These are phyloP conservation scores for Mycena sp. DNA, from an alignment of 1,284 basidiomycete species.

Conservation along the genomic window DNA sequence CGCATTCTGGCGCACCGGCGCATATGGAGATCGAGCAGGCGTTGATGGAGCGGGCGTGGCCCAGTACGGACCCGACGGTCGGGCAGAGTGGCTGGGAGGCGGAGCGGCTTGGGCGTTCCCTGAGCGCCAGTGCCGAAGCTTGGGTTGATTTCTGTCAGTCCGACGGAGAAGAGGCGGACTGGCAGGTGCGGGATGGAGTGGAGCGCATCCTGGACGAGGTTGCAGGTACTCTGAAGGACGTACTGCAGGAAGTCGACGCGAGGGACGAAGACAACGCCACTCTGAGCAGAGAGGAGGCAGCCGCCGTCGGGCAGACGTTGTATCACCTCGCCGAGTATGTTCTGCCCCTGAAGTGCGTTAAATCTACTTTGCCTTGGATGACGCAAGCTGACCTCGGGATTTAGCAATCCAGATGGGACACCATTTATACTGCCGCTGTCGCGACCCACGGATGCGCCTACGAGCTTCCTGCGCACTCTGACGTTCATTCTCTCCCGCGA, in stretches of 20 bases:
- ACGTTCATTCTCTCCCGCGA: slow-evolving; percentile 72
- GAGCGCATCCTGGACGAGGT: slow-evolving; percentile 71
- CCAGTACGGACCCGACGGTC: slow-evolving; percentile 54
- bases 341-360: slow-evolving; percentile 60
- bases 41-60: slow-evolving; percentile 78
- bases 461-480: slow-evolving; percentile 67
- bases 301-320: slow-evolving; percentile 69
- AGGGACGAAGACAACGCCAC: slow-evolving; percentile 64
- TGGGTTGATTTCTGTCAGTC: slow-evolving; percentile 61
- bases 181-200: slow-evolving; percentile 42
- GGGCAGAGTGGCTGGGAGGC: slow-evolving; percentile 68
- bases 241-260: slow-evolving; percentile 76
- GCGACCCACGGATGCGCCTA: slow-evolving; percentile 61
- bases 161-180: slow-evolving; percentile 33
- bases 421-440: slow-evolving; percentile 65
- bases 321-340: slow-evolving; percentile 68
- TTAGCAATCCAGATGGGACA: slow-evolving; percentile 64
- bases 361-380: slow-evolving; percentile 6
- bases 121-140: slow-evolving; percentile 62
- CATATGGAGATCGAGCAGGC: slow-evolving; percentile 68
- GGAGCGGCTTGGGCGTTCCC: slow-evolving; percentile 62
- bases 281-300: slow-evolving; percentile 76
- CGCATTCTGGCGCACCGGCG: slow-evolving; percentile 67
- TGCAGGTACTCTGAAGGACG: slow-evolving; percentile 74
- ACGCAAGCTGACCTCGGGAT: slow-evolving; percentile 27